phyloP scores from a whole-genome alignment of 2,329 filamentous ascomycete genomes.

The Metarhizium rileyi region DNA sequence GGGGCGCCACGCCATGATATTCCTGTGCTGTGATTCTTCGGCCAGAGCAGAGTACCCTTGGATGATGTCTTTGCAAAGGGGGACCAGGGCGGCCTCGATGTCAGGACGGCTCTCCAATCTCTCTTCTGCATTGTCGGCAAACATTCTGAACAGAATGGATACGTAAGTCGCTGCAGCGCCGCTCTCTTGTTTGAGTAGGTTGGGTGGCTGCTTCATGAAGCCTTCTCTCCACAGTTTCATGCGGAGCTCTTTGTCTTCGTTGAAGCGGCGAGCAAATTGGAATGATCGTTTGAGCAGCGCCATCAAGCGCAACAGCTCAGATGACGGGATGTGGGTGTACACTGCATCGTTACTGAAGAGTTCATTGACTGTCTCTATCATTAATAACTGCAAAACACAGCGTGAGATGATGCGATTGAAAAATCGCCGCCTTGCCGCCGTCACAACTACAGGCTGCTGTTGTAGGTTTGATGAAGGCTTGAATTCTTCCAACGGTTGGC shows the following conservation, averaged over 20 bases:
- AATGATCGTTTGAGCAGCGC: conserved; percentile 89
- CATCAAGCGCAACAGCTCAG: conserved; percentile 87
- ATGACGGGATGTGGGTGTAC: conserved; percentile 84
- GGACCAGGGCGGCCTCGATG: conserved; percentile 85
- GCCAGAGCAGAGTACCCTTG: conserved; percentile 76
- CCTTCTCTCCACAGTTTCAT: conserved; percentile 94
- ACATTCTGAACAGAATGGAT: conserved; percentile 94
- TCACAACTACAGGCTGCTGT: conserved; percentile 85
- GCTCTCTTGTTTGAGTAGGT: conserved; percentile 92
- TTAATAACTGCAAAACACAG: conserved; percentile 91
- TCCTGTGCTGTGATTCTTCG: conserved; percentile 92
- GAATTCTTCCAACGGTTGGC: conserved; percentile 69
- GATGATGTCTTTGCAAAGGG: conserved; percentile 91
- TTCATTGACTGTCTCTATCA: conserved; percentile 99
- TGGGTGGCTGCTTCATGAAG: conserved; percentile 99
- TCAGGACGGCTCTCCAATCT: conserved; percentile 68
- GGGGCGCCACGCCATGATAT: conserved; percentile 93
- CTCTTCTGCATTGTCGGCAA: conserved; percentile 78
- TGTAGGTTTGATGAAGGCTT: conserved; percentile 66
- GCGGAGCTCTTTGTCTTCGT: conserved; percentile 90
- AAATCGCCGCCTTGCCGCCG: conserved; percentile 82
- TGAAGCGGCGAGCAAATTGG: conserved; percentile 94
- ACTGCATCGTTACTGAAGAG: conserved; percentile 96
- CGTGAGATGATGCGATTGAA: conserved; percentile 99
- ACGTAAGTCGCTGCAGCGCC: conserved; percentile 92